Conservation (phyloP, 2,329 filamentous ascomycete genomes). For the Huntiella abstrusa region DNA sequence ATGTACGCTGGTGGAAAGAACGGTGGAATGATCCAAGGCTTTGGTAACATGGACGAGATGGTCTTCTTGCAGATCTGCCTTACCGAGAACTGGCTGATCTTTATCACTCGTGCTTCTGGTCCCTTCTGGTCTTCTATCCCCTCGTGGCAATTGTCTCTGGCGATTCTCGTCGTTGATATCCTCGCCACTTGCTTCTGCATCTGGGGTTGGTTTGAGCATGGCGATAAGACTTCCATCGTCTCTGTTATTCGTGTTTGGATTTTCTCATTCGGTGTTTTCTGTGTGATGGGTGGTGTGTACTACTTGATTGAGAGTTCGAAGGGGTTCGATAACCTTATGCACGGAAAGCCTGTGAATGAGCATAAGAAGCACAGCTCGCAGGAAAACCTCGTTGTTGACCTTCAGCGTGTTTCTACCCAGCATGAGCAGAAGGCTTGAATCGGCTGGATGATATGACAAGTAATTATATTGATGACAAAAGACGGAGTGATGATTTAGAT, state of each 20-base stretch:
- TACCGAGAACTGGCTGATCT: conserved; percentile 68
- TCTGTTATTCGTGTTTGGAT: conserved; percentile 79
- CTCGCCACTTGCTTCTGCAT: conserved; percentile 70
- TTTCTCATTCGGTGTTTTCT: conserved; percentile 80
- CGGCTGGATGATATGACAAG: background rate
- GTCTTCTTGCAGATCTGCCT: conserved; percentile 81
- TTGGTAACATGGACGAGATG: conserved; percentile 62
- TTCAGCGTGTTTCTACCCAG: conserved; percentile 79
- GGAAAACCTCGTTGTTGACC: conserved; percentile 79
- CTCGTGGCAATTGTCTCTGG: conserved; percentile 65
- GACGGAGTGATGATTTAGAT: too few species aligned
- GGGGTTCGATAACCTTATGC: conserved; percentile 83
- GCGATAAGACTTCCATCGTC: conserved; percentile 54
- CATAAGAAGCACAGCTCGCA: conserved; percentile 67
- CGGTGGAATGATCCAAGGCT: conserved; percentile 79
- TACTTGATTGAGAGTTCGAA: conserved; percentile 66
- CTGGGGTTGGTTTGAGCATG: conserved; percentile 59
- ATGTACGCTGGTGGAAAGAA: conserved; percentile 48
- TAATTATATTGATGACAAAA: too few species aligned
- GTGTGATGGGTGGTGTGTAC: conserved; percentile 52
- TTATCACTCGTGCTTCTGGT: too few species aligned
- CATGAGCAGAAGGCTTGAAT: conserved; percentile 70
- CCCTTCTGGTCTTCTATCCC: conserved; percentile 52
- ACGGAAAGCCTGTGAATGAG: conserved; percentile 69
- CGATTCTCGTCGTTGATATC: conserved; percentile 65